Percentiles rank a stretch among this genome's conserved stretches.
These are phyloP conservation scores for Euclidium syriacum DNA, from an alignment of 345 rosid genomes.

Conservation along the genomic window DNA sequence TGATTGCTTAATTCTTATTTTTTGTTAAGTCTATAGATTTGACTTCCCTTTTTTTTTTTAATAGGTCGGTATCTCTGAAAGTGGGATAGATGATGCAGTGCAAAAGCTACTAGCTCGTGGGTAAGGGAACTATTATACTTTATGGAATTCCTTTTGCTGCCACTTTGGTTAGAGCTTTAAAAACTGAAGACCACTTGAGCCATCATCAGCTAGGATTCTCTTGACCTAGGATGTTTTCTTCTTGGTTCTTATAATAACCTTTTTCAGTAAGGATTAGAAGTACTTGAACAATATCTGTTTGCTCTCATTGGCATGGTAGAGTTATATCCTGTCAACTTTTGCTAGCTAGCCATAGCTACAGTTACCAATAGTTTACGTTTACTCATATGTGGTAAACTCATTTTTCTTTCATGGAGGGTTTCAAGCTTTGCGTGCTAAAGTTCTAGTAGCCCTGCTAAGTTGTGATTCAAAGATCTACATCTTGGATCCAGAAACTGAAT, in stretches of 20 bases:
- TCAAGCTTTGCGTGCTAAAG: not conserved
- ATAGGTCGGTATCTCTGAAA: constrained; percentile 90
- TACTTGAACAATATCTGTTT: not conserved
- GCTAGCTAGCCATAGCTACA: not conserved
- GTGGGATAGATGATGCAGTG: constrained; percentile 87
- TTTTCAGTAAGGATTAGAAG: not conserved
- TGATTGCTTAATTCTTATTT: not conserved
- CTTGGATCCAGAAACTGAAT: constrained; percentile 14
- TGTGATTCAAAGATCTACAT: no score
- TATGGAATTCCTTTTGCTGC: not conserved
- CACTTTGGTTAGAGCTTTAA: not conserved
- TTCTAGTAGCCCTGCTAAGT: no score
- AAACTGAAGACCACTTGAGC: not conserved
- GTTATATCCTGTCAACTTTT: not conserved
- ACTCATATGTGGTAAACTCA: not conserved
- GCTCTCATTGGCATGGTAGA: not conserved
- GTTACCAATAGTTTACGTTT: not conserved
- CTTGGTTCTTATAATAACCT: not conserved
- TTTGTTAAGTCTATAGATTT: not conserved
- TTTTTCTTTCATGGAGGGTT: not conserved
- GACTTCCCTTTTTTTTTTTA: constrained; percentile 7
- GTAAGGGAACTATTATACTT: constrained; percentile 40
- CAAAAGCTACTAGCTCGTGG: constrained; percentile 89
- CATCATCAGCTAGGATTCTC: not conserved
- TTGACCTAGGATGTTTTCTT: not conserved